These are phyloP conservation scores for Phytophthora ohioensis DNA, from an alignment of 352 stramenopile genomes.

Conservation along the genomic window DNA sequence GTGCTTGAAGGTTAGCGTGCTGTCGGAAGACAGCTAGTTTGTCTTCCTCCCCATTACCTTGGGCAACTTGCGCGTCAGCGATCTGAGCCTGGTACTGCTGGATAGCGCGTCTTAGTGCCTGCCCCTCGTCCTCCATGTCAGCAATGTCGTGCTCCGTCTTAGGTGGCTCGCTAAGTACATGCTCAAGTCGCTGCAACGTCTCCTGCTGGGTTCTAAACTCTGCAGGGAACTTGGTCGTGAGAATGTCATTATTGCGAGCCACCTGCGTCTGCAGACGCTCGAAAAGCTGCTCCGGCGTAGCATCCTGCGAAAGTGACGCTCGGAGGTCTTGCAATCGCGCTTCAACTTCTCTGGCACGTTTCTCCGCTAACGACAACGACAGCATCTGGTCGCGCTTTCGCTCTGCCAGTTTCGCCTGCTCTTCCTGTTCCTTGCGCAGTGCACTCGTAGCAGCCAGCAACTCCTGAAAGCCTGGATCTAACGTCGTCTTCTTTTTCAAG, in stretches of 20 bases:
- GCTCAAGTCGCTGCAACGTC: conserved; percentile 80
- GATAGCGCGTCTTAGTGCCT: conserved; percentile 66
- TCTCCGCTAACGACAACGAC: conserved; percentile 86
- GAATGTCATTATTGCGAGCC: conserved; percentile 73
- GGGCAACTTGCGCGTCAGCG: conserved; percentile 67
- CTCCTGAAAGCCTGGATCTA: conserved; percentile 78
- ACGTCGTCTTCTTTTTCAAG: conserved; percentile 89
- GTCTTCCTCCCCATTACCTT: conserved; percentile 68
- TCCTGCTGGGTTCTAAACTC: conserved; percentile 84
- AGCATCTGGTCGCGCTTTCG: conserved; percentile 91
- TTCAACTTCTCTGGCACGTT: conserved; percentile 75
- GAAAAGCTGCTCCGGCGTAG: conserved; percentile 88
- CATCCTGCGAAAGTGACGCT: conserved; percentile 76
- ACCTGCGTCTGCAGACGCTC: conserved; percentile 86
- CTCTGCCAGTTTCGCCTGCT: conserved; percentile 92
- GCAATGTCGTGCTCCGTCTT: conserved; percentile 90
- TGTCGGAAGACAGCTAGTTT: conserved; percentile 94
- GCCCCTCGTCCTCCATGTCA: conserved; percentile 88
- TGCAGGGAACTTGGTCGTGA: conserved; percentile 74
- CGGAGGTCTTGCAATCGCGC: conserved; percentile 78
- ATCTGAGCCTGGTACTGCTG: conserved; percentile 77
- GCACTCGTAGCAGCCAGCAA: conserved; percentile 91
- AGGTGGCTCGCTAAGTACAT: conserved; percentile 70
- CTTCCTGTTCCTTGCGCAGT: conserved; percentile 94
- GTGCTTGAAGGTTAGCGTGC: conserved; percentile 87